Evolutionary conservation across 768 basidiomycete genomes (phyloP), one percentile per base, ranked within the genome.

Genomic region (Tricholoma sp.): DNA sequence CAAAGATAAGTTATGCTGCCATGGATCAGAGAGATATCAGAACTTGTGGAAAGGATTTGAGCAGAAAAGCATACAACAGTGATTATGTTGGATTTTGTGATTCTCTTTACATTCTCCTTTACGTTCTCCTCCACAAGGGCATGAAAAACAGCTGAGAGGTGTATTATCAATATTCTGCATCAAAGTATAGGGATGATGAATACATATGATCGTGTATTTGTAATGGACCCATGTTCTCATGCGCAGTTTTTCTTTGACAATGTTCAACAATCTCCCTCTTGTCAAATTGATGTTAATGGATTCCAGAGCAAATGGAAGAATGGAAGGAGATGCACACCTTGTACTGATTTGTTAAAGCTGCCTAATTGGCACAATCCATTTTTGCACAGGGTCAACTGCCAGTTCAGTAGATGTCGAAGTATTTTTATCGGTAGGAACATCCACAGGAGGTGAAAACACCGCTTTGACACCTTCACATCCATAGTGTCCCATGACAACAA

Each of bases 51-150:
- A n/a, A 9, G n/a, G 9, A 14, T 19, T 18, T 14, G n/a, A n/a
- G 19, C 14, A n/a, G n/a, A 32, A 41, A 11, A 6, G 37, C 43
- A 19, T 59, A 68, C 67, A 12, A 61, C 62, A 5, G 61, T 34
- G 19, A 69, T 63, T 1, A 69, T 57, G 0, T 39, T 39, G 19
- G 63, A 64, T 5, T 52, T 55, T 2, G 63, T 60, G 16, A 69
- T 59, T 5, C 63, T 56, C n/a, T 53, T 54, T 6, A 69, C 68
- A 21, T 66, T 64, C 2, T 58, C 61, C 45, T 66, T 76, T 11
- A 77, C 73, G 37, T 78, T 77, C 56, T 78, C 76, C 55, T 78
- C 77, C 3, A 78, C 73, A 5, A 78, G 71, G 0, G 76, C 77
- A 32, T 75, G 71, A 65, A 75, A 76, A 16, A 69, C 74, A 27